A percentile compares a stretch with the other conserved stretches of the same genome.
Conservation (phyloP, 306 rosid species). For the Dryas alaskensis region DNA sequence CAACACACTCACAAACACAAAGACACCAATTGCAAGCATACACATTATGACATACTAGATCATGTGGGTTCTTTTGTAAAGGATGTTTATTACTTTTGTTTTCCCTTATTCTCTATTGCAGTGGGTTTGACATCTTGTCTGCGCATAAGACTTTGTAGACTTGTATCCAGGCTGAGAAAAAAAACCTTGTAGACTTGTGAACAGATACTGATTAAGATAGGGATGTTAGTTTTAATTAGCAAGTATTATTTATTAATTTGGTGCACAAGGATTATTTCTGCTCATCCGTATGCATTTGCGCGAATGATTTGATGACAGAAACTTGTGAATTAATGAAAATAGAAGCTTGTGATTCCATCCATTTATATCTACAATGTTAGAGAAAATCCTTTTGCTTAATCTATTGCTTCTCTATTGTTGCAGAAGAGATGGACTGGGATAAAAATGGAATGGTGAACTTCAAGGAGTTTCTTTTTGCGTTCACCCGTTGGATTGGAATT, state of each 20-base stretch:
- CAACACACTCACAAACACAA: background rate
- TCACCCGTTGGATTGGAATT: slow-evolving; percentile 92
- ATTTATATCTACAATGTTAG: background rate
- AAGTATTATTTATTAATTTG: background rate
- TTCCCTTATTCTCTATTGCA: too few relatives aligned
- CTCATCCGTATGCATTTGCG: background rate
- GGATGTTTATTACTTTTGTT: background rate
- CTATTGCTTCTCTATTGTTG: slow-evolving; percentile 22
- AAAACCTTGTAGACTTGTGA: background rate
- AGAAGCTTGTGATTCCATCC: background rate
- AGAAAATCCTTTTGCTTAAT: background rate
- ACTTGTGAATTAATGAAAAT: background rate
- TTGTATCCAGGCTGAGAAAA: background rate
- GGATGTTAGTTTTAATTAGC: background rate
- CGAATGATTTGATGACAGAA: background rate
- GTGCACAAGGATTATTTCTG: background rate
- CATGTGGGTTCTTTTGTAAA: background rate
- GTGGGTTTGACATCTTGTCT: too few relatives aligned
- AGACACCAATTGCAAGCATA: background rate
- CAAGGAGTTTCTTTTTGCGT: slow-evolving; percentile 91
- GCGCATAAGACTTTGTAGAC: too few relatives aligned
- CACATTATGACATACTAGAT: background rate
- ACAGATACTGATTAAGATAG: background rate
- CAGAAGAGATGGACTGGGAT: slow-evolving; percentile 99
- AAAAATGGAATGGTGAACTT: slow-evolving; percentile 97